Evolutionary conservation across 2,329 filamentous ascomycete genomes (phyloP), one percentile per base, ranked within the genome.

Genomic region (Rhytidhysteron rufulum): DNA sequence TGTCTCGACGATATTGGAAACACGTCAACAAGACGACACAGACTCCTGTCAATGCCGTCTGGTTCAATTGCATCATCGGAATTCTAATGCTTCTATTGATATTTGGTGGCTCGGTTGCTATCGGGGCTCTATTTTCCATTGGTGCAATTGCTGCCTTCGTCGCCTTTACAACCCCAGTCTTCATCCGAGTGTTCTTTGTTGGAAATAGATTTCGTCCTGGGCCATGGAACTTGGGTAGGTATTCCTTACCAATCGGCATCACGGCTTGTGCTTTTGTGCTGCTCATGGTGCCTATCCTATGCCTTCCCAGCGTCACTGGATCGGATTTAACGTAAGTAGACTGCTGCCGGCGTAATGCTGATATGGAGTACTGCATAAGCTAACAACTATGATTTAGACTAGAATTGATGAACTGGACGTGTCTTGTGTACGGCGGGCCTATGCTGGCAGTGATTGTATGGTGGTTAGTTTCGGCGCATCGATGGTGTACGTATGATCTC

Each of bases 31-130:
- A 55, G 2, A 56, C 64, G 51, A 86, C 83, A 2, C 63, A 73
- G 37, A 86, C 83, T 1, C 83, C 83, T 0, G 82, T 85, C 36
- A 86, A 85, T 54, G 82, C 83, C 0, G 83, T 86, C 9, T 81
- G 83, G 74, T 73, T 85, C 58, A 85, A 86, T 52, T 72, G 72
- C 30, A 49, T 63, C 3, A 70, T 86, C 20, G 82, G 82, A 1
- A 75, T 79, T 24, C 41, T 81, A 2, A 70, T 81, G 44, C 71
- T 81, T 20, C 68, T 86, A 1, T 73, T 87, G 3, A 78, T 86
- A 34, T 82, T 87, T 45, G 81, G 74, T 1, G 82, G 83, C 15
- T 62, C 69, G 4, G 61, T 79, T 4, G 79, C 82, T 2, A 78
- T 85, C 44, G 80, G 80, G 5, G 83, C 83, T 2, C 71, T 87